These are phyloP conservation scores for Ophiostoma quercus DNA, from an alignment of 2,329 filamentous ascomycete species.

Conservation along the genomic window DNA sequence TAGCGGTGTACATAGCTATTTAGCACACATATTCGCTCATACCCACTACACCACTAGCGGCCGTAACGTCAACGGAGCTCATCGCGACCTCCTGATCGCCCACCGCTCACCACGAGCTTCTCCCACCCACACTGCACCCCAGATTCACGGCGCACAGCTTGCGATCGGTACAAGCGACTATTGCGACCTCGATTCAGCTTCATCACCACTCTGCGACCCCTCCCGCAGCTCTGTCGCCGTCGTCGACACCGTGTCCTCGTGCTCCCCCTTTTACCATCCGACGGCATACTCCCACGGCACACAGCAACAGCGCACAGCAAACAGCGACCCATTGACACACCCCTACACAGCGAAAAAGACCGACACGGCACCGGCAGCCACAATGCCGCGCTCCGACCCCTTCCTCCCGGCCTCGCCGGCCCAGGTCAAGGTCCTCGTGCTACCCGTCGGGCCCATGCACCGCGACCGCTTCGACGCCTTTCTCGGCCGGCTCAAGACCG, in stretches of 20 bases:
- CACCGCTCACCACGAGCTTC: slow-evolving; percentile 12
- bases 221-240: background rate
- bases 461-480: slow-evolving; percentile 74
- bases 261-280: slow-evolving; percentile 18
- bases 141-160: too few relatives aligned
- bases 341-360: too few relatives aligned
- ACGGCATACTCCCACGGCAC: background rate
- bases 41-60: background rate
- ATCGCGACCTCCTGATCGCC: slow-evolving; percentile 14
- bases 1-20: background rate
- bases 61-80: slow-evolving; percentile 13
- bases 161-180: too few relatives aligned
- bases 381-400: slow-evolving; percentile 55
- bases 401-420: slow-evolving; percentile 87
- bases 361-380: slow-evolving; percentile 16
- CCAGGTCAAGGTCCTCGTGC: slow-evolving; percentile 78
- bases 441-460: slow-evolving; percentile 83
- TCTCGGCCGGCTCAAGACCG: slow-evolving; percentile 67
- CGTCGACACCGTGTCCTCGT: slow-evolving; percentile 9
- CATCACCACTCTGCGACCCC: background rate
- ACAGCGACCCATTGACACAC: background rate
- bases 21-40: background rate
- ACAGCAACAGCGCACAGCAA: background rate
- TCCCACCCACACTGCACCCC: background rate
- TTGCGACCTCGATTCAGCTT: background rate